phyloP scores from a whole-genome alignment of 148 eudicot species.

The Amaranthus cruentus region DNA sequence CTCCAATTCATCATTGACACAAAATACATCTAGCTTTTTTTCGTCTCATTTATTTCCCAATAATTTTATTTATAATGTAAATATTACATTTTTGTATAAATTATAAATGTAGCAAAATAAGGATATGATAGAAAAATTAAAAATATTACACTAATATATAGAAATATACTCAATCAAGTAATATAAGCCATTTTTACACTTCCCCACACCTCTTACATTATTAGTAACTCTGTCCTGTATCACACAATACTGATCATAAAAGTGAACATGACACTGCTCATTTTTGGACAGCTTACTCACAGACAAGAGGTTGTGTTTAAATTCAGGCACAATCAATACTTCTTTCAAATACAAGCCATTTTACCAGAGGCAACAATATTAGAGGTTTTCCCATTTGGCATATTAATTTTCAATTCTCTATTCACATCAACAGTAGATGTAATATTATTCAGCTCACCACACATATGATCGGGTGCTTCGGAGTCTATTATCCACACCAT shows the following conservation, averaged over 20 bases:
- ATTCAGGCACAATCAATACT: background rate
- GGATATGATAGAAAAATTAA: too few species aligned
- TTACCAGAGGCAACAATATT: background rate
- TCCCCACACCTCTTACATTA: background rate
- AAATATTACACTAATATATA: too few species aligned
- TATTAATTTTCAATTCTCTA: background rate
- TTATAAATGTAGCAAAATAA: too few species aligned
- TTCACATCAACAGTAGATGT: background rate
- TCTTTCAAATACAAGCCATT: too few species aligned
- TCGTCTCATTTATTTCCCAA: too few species aligned
- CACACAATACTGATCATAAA: background rate
- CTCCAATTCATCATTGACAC: too few species aligned
- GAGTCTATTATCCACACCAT: background rate
- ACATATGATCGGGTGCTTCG: background rate
- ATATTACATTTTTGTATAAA: too few species aligned
- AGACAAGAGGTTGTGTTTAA: background rate
- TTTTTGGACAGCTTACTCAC: background rate
- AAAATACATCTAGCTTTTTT: too few species aligned
- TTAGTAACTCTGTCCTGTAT: background rate
- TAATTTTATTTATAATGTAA: too few species aligned
- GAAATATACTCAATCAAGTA: too few species aligned
- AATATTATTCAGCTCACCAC: too few species aligned
- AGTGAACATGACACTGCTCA: background rate
- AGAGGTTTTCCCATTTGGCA: background rate
- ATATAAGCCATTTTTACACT: background rate